Conservation (phyloP, 208 protist genomes). For the Acanthamoeba castellanii region DNA sequence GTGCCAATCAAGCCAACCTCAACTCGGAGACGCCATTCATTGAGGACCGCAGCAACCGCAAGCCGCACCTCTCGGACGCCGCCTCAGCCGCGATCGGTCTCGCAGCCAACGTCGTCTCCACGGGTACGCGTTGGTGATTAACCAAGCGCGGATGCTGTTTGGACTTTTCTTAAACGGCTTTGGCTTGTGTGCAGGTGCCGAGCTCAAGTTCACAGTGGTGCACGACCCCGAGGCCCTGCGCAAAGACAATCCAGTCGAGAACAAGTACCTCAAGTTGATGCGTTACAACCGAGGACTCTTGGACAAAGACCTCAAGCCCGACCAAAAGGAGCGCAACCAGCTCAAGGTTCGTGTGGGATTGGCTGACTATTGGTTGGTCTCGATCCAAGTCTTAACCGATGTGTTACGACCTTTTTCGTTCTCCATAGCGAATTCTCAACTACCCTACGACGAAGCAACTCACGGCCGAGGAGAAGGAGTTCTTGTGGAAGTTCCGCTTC, state of each 20-base stretch:
- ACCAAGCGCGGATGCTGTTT: neutral
- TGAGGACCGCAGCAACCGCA: neutral
- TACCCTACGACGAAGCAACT: constrained; percentile 86
- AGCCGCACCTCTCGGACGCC: neutral
- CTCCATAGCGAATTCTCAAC: constrained; percentile 89
- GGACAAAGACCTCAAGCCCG: constrained; percentile 82
- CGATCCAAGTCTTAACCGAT: constrained; percentile 52
- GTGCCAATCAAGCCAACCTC: neutral
- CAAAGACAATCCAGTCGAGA: constrained; percentile 76
- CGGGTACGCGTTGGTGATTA: neutral
- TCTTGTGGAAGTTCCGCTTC: constrained; percentile 95
- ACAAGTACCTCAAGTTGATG: constrained; percentile 78
- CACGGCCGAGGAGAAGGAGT: constrained; percentile 91
- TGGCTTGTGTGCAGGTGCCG: neutral
- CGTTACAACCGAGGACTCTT: constrained; percentile 74
- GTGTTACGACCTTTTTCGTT: constrained; percentile 76
- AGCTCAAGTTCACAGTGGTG: constrained; percentile 64
- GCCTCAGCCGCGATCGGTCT: neutral
- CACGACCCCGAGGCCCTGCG: constrained; percentile 67
- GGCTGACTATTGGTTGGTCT: neutral
- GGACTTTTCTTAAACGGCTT: too few relatives aligned
- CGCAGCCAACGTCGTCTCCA: neutral
- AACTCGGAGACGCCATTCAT: neutral
- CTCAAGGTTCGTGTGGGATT: constrained; percentile 13
- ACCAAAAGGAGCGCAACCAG: constrained; percentile 74